Conservation (phyloP, 306 rosid species). For the Oemleria cerasiformis region DNA sequence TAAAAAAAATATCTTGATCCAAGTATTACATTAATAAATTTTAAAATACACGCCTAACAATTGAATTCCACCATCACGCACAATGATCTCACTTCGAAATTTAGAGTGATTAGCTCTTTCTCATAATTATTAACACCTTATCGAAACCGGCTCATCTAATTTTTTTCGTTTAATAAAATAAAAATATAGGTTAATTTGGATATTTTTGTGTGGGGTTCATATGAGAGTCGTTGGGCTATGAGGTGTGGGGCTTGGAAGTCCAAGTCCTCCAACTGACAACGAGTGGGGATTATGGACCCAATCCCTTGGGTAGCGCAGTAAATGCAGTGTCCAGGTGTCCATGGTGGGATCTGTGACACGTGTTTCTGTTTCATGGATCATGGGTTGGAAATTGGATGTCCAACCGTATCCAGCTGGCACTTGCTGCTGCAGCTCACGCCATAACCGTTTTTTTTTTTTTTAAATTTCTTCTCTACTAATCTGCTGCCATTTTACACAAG, state of each 20-base stretch:
- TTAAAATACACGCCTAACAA: too few species aligned
- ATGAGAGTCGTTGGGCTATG: not conserved
- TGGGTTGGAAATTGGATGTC: conserved; percentile 2
- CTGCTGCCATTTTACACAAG: too few species aligned
- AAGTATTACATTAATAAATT: too few species aligned
- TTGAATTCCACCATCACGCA: too few species aligned
- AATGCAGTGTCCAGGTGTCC: conserved; percentile 24
- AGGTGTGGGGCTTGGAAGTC: too few species aligned
- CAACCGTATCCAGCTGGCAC: conserved; percentile 49
- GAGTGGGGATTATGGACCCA: not conserved
- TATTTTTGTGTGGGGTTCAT: not conserved
- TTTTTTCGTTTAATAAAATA: too few species aligned
- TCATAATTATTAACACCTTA: too few species aligned
- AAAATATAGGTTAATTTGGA: not conserved
- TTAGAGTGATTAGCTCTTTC: too few species aligned
- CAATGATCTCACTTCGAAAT: too few species aligned
- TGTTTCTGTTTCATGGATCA: conserved; percentile 11
- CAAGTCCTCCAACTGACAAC: not conserved
- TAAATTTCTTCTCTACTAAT: too few species aligned
- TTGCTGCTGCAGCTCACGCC: conserved; percentile 25
- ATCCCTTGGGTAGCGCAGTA: not conserved
- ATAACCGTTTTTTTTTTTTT: conserved; percentile 23
- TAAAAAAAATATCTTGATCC: too few species aligned
- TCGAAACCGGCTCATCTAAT: too few species aligned
- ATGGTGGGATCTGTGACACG: conserved; percentile 41